These are phyloP conservation scores for Mycogone perniciosa DNA, from an alignment of 2,329 filamentous ascomycete species.

Conservation along the genomic window DNA sequence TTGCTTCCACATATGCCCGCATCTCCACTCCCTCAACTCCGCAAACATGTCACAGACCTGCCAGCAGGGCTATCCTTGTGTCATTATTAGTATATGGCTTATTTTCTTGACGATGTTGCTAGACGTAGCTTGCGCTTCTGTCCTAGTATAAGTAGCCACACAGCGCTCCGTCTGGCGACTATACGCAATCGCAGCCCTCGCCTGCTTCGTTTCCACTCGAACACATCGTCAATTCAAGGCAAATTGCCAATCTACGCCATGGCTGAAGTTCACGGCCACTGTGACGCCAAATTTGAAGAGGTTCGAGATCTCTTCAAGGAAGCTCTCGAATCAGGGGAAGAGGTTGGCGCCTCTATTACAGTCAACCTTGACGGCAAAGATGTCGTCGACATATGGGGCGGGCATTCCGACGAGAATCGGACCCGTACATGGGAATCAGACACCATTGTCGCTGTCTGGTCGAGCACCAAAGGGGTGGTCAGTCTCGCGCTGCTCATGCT, in stretches of 20 bases:
- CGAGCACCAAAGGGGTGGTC: slow-evolving; percentile 33
- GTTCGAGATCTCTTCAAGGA: slow-evolving; percentile 23
- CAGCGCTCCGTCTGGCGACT: too few species aligned
- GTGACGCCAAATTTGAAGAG: slow-evolving; percentile 5
- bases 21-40: too few species aligned
- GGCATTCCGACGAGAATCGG: slow-evolving; percentile 25
- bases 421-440: slow-evolving; percentile 32
- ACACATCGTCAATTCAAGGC: too few species aligned
- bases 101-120: too few species aligned
- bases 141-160: too few species aligned
- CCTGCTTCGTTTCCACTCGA: too few species aligned
- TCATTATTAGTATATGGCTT: too few species aligned
- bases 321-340: slow-evolving; percentile 30
- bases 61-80: too few species aligned
- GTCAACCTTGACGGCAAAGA: slow-evolving; percentile 35
- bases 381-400: slow-evolving; percentile 41
- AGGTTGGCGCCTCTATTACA: slow-evolving; percentile 39
- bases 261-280: not conserved
- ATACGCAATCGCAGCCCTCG: too few species aligned
- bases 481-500: slow-evolving; percentile 33
- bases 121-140: too few species aligned
- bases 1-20: too few species aligned
- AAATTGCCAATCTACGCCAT: not conserved
- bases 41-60: too few species aligned
- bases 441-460: slow-evolving; percentile 36